Conservation (phyloP, 768 basidiomycete species). For the Boletus rubescentipes region DNA sequence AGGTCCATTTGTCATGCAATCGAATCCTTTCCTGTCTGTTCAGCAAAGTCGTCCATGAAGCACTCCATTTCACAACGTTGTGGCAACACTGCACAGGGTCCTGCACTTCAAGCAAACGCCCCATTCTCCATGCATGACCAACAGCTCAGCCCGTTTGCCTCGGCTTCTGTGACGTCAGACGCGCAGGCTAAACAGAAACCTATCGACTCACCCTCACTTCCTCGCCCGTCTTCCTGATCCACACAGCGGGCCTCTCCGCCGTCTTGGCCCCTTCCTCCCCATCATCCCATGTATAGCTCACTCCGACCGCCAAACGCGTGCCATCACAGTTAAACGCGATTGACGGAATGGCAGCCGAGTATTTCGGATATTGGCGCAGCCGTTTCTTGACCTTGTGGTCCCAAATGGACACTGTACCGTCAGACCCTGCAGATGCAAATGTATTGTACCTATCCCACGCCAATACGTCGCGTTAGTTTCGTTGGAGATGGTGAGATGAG, state of each 20-base stretch:
- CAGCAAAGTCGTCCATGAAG: too few relatives aligned
- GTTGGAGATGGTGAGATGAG: not conserved
- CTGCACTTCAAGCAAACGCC: too few relatives aligned
- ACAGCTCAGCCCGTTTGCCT: conserved; percentile 20
- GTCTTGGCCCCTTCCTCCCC: conserved; percentile 71
- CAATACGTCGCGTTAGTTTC: not conserved
- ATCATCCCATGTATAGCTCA: conserved; percentile 90
- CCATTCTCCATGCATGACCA: too few relatives aligned
- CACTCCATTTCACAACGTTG: too few relatives aligned
- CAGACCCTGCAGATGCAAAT: conserved; percentile 94
- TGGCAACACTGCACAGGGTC: not conserved
- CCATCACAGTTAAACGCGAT: conserved; percentile 86
- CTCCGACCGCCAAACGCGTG: conserved; percentile 75
- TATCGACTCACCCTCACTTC: conserved; percentile 66
- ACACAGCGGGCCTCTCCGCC: conserved; percentile 59
- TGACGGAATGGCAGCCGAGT: conserved; percentile 68
- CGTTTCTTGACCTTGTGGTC: conserved; percentile 97
- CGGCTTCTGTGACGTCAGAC: conserved; percentile 8
- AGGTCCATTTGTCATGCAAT: too few relatives aligned
- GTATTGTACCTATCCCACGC: conserved; percentile 69
- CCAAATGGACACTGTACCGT: conserved; percentile 94
- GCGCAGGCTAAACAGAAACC: not conserved
- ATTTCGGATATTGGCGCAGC: conserved; percentile 85
- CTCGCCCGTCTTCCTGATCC: conserved; percentile 64
- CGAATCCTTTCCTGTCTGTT: too few relatives aligned